Base-by-base conservation (phyloP, 139 green algal species). In the Chlamydomonas sphaeroides region DNA sequence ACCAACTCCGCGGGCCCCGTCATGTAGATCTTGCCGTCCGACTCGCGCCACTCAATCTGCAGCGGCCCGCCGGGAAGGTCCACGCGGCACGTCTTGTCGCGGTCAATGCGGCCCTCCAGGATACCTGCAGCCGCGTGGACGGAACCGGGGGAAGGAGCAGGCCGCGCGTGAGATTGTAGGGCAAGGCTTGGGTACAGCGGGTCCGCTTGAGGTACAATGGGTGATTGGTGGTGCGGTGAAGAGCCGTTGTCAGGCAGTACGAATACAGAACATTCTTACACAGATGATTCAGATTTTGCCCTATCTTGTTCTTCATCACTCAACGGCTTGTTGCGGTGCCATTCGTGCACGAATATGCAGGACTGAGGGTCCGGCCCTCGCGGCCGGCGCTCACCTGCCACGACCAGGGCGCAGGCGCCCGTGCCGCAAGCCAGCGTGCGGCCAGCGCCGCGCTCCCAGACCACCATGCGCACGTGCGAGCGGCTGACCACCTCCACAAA, bases 381-480 rank as follows among this genome's bases (percentile, higher is more conserved):
- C n/a, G n/a, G n/a, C n/a, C n/a, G n/a, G n/a, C n/a, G n/a, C n/a
- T 68, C 53, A 87, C 81, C 93, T 11, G 96, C 97, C 36, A 99
- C 97, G 17, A 99, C 95, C n/a, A 93, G 94, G 2, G 97, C 97
- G 82, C 97, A 99, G 20, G 97, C 95, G 51, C 97, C 97, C 6
- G 97, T 99, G 66, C 97, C 97, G 84, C 97, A 99, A 0, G 97
- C 97, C 79, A 99, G 90, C 7, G 97, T 99, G 57, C 86, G 83
- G 2, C 97, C 97, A 3, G 97, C 97, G n/a, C 97, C 97, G 26
- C 97, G 92, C 92, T 99, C 97, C 97, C 97, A 99, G 30, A 99
- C 97, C 3, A 92, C 83, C 95, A 99, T 98, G 74, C 92, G 90
- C 45, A 99, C 91, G 77, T 98, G 92, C 8, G 45, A 79, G 33